Evolutionary conservation across 2,329 filamentous ascomycete species (phyloP).

Genomic region (Phyllosticta paracitricarpa): DNA sequence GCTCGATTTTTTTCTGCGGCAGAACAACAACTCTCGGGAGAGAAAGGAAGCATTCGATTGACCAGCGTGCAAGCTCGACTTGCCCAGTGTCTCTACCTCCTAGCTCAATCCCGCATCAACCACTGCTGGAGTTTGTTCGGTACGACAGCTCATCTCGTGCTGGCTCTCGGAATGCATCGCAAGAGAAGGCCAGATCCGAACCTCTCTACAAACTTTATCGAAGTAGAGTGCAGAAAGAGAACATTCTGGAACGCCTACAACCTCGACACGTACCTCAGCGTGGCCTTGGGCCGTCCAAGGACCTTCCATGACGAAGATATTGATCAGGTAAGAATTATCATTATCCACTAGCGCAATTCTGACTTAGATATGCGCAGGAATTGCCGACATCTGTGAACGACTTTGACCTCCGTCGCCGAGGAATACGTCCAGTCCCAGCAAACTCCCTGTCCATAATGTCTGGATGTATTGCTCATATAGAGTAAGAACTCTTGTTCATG

Average conservation of each 20-base stretch:
- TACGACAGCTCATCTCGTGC: conserved; percentile 44
- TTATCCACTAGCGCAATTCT: conserved; percentile 31
- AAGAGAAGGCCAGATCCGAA: conserved; percentile 4
- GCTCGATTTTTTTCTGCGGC: conserved; percentile 38
- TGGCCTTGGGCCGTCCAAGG: conserved; percentile 51
- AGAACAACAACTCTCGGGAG: conserved; percentile 36
- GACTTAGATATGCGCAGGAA: conserved; percentile 21
- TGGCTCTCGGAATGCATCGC: conserved; percentile 27
- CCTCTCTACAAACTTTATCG: conserved; percentile 32
- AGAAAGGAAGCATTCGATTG: conserved; percentile 44
- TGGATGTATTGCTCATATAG: conserved; percentile 36
- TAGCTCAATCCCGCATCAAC: conserved; percentile 50
- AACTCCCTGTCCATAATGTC: conserved; percentile 33
- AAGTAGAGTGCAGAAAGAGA: conserved; percentile 45
- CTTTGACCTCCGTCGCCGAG: conserved; percentile 19
- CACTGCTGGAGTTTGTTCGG: conserved; percentile 53
- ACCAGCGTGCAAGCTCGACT: conserved; percentile 50
- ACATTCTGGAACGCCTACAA: conserved; percentile 56
- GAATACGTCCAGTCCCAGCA: conserved; percentile 20
- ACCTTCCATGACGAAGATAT: conserved; percentile 55
- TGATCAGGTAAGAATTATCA: conserved; percentile 37
- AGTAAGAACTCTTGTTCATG: conserved; percentile 13
- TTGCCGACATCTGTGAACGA: conserved; percentile 27
- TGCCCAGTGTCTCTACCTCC: conserved; percentile 49
- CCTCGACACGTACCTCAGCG: conserved; percentile 53